Evolutionary conservation across 352 stramenopile genomes (phyloP).

Genomic region (Phytophthora syringae): DNA sequence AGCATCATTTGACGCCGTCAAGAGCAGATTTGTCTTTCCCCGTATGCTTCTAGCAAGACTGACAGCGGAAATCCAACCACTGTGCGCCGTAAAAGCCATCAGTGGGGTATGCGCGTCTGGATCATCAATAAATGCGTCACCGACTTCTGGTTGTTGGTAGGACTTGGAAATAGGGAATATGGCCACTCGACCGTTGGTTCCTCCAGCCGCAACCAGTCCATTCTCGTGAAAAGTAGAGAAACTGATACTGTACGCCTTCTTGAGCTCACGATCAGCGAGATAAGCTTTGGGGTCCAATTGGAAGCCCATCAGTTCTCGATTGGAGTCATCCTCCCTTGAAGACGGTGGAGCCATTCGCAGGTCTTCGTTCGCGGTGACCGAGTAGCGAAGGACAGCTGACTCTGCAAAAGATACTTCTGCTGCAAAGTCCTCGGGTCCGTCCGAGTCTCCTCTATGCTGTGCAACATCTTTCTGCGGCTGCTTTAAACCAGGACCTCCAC

Average conservation of each 20-base stretch:
- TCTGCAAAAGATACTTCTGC: constrained; percentile 38
- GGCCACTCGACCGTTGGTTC: constrained; percentile 56
- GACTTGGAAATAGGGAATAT: constrained; percentile 39
- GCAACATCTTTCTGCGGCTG: not conserved
- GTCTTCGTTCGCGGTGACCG: constrained; percentile 15
- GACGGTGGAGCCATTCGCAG: not conserved
- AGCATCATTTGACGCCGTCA: constrained; percentile 58
- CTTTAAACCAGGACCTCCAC: constrained; percentile 20
- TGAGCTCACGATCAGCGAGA: constrained; percentile 42
- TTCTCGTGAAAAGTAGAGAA: constrained; percentile 53
- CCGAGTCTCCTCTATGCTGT: not conserved
- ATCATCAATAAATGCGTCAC: constrained; percentile 19
- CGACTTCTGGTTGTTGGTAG: constrained; percentile 12
- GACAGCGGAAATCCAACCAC: constrained; percentile 57
- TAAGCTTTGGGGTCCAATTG: constrained; percentile 23
- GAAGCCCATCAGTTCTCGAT: constrained; percentile 28
- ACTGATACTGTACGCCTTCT: constrained; percentile 52
- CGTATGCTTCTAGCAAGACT: constrained; percentile 43
- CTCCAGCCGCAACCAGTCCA: constrained; percentile 44
- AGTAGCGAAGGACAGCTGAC: constrained; percentile 43
- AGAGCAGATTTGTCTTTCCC: constrained; percentile 39
- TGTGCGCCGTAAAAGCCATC: constrained; percentile 65
- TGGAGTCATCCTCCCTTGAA: not conserved
- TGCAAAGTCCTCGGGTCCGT: constrained; percentile 15
- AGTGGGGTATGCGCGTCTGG: constrained; percentile 32